These are phyloP conservation scores for Penicillium malachiteum DNA, from an alignment of 495 filamentous ascomycete genomes.

Conservation along the genomic window DNA sequence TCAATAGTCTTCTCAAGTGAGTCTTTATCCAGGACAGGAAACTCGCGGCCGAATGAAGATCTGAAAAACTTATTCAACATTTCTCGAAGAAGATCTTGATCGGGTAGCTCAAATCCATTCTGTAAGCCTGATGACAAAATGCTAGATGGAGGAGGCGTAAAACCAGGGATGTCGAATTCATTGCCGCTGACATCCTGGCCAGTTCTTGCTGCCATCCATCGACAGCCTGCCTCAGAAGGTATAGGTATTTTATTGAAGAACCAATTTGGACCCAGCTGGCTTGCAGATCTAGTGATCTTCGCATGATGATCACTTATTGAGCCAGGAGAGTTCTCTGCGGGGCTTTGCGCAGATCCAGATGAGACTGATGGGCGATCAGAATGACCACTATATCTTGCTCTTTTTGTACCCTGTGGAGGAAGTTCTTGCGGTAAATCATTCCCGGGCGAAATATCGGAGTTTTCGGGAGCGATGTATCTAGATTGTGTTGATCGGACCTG, in stretches of 20 bases:
- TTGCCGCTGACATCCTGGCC: constrained; percentile 7
- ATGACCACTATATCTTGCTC: too few relatives aligned
- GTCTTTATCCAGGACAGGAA: constrained; percentile 9
- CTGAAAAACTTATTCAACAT: constrained; percentile 2
- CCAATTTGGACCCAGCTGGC: constrained; percentile 20
- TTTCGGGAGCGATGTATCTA: background rate
- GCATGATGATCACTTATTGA: background rate
- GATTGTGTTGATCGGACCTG: background rate
- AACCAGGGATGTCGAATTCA: constrained; percentile 8
- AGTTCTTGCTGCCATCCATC: constrained; percentile 18
- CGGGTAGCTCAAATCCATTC: constrained; percentile 12
- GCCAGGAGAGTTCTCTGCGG: background rate
- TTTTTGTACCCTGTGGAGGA: too few relatives aligned
- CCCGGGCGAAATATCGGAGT: background rate
- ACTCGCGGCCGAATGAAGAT: constrained; percentile 6
- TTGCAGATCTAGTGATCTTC: background rate
- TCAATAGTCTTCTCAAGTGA: constrained; percentile 11
- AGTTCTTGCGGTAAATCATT: background rate
- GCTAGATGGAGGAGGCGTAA: background rate
- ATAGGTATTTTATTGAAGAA: constrained; percentile 22
- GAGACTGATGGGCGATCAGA: background rate
- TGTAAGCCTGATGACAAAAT: background rate
- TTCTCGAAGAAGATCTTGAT: constrained; percentile 1
- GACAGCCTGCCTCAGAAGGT: constrained; percentile 9
- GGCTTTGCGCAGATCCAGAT: background rate